Evolutionary conservation across 2,329 filamentous ascomycete species (phyloP).

Genomic region (Botryosphaeria agaves): DNA sequence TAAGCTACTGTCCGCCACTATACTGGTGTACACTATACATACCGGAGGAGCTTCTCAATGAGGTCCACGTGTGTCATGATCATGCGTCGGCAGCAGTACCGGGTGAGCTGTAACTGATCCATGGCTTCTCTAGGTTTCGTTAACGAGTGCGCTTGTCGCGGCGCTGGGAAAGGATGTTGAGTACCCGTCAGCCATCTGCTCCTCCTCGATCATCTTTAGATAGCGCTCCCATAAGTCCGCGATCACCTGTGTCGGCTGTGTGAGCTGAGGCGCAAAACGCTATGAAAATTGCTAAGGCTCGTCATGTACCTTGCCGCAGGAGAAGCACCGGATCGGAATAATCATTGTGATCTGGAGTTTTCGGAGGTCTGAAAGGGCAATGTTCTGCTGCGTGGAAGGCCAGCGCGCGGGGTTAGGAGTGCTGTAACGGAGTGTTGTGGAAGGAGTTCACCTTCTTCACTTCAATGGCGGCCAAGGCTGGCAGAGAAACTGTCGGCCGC

Average conservation of each 20-base stretch:
- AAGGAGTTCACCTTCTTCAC: too few relatives aligned
- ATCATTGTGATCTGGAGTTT: constrained; percentile 54
- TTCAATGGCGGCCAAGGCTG: too few relatives aligned
- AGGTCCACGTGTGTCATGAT: constrained; percentile 98
- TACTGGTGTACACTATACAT: constrained; percentile 10
- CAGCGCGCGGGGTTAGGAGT: too few relatives aligned
- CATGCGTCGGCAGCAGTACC: constrained; percentile 98
- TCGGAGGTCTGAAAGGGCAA: too few relatives aligned
- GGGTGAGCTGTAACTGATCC: constrained; percentile 81
- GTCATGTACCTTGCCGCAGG: constrained; percentile 76
- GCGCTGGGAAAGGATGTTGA: constrained; percentile 4
- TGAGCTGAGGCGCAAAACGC: too few relatives aligned
- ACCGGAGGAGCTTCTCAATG: constrained; percentile 96
- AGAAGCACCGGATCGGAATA: constrained; percentile 96
- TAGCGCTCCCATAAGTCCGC: constrained; percentile 97
- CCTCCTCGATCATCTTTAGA: constrained; percentile 69
- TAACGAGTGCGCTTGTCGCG: neutral
- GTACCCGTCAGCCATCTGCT: constrained; percentile 58
- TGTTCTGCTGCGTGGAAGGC: too few relatives aligned
- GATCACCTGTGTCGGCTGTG: constrained; percentile 55
- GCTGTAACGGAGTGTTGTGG: too few relatives aligned
- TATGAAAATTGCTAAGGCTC: too few relatives aligned
- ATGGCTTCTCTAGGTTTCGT: constrained; percentile 60
- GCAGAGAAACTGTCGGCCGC: too few relatives aligned
- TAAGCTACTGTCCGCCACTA: neutral